These are phyloP conservation scores for Rhynchosporium graminicola DNA, from an alignment of 2,329 filamentous ascomycete species.

Conservation along the genomic window DNA sequence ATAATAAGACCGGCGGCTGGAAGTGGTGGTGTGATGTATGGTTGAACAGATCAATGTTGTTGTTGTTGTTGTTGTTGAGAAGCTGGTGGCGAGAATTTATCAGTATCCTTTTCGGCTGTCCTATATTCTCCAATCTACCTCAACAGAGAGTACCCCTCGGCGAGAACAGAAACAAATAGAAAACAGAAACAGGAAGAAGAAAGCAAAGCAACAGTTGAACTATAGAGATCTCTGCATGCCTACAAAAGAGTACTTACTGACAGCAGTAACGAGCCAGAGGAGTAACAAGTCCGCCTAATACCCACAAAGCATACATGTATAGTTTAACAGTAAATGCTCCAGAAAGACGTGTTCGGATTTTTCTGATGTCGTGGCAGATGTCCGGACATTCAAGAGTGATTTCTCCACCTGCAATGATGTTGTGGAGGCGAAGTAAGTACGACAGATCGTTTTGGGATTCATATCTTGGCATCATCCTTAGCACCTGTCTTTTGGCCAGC, in stretches of 20 bases:
- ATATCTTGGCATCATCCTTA: conserved; percentile 6
- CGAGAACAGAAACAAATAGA: background rate
- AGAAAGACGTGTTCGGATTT: background rate
- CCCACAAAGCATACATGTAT: too few relatives aligned
- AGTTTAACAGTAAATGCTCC: background rate
- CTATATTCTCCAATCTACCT: background rate
- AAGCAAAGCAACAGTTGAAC: background rate
- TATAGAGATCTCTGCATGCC: too few relatives aligned
- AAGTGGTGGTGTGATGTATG: background rate
- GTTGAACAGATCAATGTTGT: conserved; percentile 3
- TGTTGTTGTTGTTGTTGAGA: conserved; percentile 8
- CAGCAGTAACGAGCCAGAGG: too few relatives aligned
- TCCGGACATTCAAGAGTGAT: background rate
- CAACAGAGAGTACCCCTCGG: background rate
- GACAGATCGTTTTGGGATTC: conserved; percentile 8
- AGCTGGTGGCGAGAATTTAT: conserved; percentile 9
- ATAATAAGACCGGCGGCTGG: too few relatives aligned
- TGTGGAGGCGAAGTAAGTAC: conserved; percentile 12
- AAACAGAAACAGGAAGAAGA: background rate
- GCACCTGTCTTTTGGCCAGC: background rate
- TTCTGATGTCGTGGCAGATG: background rate
- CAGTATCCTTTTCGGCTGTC: background rate
- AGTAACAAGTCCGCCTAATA: too few relatives aligned
- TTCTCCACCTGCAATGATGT: background rate
- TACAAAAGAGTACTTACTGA: too few relatives aligned